Evolutionary conservation across 2,329 filamentous ascomycete genomes (phyloP).

Genomic region (Simplicillium aogashimaense): DNA sequence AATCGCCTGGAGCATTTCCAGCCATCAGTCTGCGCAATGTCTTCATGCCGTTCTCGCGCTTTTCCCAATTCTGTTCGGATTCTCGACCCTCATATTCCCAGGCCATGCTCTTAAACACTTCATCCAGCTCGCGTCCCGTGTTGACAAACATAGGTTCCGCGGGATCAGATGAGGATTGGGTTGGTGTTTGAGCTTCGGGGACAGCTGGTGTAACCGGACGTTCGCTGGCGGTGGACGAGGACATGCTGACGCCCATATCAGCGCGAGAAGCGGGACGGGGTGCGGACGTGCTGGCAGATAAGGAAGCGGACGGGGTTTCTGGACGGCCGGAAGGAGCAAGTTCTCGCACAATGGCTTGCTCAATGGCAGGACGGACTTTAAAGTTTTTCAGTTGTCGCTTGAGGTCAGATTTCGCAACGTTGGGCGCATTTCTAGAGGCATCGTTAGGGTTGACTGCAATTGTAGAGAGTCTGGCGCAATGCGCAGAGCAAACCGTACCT

Average conservation of each 20-base stretch:
- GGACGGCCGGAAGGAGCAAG: constrained; percentile 45
- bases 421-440: constrained; percentile 56
- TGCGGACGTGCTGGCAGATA: constrained; percentile 17
- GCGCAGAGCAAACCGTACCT: constrained; percentile 35
- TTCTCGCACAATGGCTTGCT: constrained; percentile 68
- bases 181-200: constrained; percentile 26
- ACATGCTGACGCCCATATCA: constrained; percentile 35
- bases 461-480: not conserved
- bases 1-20: constrained; percentile 76
- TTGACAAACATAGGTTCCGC: constrained; percentile 79
- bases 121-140: constrained; percentile 79
- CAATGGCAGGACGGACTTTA: constrained; percentile 80
- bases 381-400: constrained; percentile 77
- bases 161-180: constrained; percentile 45
- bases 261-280: constrained; percentile 30
- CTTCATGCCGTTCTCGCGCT: constrained; percentile 69
- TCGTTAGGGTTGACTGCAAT: constrained; percentile 4
- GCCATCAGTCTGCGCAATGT: constrained; percentile 70
- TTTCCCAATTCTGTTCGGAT: constrained; percentile 83
- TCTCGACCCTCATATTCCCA: constrained; percentile 78
- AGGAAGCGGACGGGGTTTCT: constrained; percentile 24
- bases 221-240: constrained; percentile 37
- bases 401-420: constrained; percentile 76
- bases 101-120: constrained; percentile 74
- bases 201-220: constrained; percentile 51